Evolutionary conservation across 75 land plant genomes (phyloP).

Genomic region (Pseudotsuga menziesii): DNA sequence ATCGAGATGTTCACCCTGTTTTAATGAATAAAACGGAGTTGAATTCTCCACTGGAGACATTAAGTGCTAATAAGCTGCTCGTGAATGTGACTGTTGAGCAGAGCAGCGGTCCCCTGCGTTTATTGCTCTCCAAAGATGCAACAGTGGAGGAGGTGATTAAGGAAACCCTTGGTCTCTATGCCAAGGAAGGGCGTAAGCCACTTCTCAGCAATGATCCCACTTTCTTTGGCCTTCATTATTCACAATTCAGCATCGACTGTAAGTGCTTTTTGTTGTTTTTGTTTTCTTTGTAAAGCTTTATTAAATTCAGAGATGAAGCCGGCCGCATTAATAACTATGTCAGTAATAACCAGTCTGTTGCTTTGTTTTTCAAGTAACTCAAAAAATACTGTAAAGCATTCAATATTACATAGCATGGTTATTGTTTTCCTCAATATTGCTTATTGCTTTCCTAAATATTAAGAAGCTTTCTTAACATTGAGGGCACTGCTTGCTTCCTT

Average conservation of each 20-base stretch:
- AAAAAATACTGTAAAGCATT: no score
- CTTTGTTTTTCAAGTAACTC: no score
- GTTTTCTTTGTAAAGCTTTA: no score
- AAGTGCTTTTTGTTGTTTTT: neutral
- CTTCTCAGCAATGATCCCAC: conserved; percentile 2
- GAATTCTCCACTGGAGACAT: neutral
- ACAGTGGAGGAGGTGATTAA: neutral
- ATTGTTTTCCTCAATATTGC: no score
- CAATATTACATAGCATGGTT: no score
- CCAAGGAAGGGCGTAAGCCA: conserved; percentile 6
- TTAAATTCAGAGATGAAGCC: no score
- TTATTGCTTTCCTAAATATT: no score
- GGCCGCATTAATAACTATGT: no score
- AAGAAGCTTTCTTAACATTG: no score
- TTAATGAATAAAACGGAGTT: no score
- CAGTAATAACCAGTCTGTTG: no score
- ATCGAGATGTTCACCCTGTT: neutral
- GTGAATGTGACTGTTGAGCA: conserved; percentile 8
- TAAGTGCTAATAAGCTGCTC: neutral
- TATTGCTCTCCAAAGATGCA: neutral
- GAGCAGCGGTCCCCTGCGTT: neutral
- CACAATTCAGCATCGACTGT: conserved; percentile 10
- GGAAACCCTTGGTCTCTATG: neutral
- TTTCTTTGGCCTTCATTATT: conserved; percentile 1
- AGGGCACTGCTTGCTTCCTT: no score